These are phyloP conservation scores for Rhinocladiella mackenziei DNA, from an alignment of 2,329 filamentous ascomycete species.

Conservation along the genomic window DNA sequence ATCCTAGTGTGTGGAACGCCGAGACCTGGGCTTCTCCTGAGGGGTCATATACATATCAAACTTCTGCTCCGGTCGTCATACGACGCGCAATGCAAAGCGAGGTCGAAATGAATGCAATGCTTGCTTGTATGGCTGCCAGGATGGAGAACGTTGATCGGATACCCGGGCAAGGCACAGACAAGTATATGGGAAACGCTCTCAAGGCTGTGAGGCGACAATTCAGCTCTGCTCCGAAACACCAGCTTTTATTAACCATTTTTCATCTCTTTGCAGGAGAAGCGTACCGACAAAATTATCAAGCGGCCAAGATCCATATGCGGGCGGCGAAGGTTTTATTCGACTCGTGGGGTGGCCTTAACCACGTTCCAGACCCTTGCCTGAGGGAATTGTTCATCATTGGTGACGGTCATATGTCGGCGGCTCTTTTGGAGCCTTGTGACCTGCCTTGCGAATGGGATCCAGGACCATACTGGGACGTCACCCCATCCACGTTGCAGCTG, in stretches of 20 bases:
- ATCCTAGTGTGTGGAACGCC: slow-evolving; percentile 26
- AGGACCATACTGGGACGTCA: slow-evolving; percentile 21
- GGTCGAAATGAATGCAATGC: slow-evolving; percentile 27
- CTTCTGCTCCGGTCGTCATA: slow-evolving; percentile 16
- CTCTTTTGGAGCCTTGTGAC: slow-evolving; percentile 22
- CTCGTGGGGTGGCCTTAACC: slow-evolving; percentile 22
- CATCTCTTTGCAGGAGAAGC: slow-evolving; percentile 27
- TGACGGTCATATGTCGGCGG: slow-evolving; percentile 23
- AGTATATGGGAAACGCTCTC: slow-evolving; percentile 25
- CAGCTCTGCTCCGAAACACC: slow-evolving; percentile 21
- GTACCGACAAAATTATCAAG: slow-evolving; percentile 25
- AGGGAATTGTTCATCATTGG: slow-evolving; percentile 26
- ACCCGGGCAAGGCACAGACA: slow-evolving; percentile 22
- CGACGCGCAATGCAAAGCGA: slow-evolving; percentile 24
- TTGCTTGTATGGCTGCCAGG: slow-evolving; percentile 27
- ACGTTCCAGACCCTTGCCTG: slow-evolving; percentile 21
- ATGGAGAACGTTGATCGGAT: slow-evolving; percentile 22
- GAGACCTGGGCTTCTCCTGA: slow-evolving; percentile 21
- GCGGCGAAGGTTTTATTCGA: slow-evolving; percentile 24
- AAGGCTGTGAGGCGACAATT: slow-evolving; percentile 21
- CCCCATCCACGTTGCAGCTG: slow-evolving; percentile 18
- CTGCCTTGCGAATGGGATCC: slow-evolving; percentile 27
- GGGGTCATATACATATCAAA: slow-evolving; percentile 23
- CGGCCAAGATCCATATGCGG: slow-evolving; percentile 26
- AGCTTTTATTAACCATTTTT: slow-evolving; percentile 25